phyloP scores from a whole-genome alignment of 768 basidiomycete genomes.

The Phylloporus sp. region DNA sequence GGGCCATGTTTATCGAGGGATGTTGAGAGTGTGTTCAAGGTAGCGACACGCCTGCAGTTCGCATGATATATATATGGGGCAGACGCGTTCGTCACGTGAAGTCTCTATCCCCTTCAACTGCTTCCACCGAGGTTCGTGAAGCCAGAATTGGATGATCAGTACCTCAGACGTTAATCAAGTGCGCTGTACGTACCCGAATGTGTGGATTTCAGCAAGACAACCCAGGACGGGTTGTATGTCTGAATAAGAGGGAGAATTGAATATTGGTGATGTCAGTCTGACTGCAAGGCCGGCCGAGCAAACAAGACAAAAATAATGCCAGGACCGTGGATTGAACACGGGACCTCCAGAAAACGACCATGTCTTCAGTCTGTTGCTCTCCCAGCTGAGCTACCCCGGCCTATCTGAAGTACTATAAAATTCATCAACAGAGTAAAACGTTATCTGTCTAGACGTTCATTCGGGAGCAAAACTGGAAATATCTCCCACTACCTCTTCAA shows the following conservation, averaged over 20 bases:
- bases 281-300: too few relatives aligned
- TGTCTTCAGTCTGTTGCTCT: conserved; percentile 69
- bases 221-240: too few relatives aligned
- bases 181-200: not conserved
- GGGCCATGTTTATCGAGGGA: conserved; percentile 18
- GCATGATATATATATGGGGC: conserved; percentile 17
- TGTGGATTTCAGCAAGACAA: not conserved
- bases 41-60: not conserved
- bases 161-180: not conserved
- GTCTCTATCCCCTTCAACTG: not conserved
- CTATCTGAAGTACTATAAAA: not conserved
- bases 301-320: conserved; percentile 31
- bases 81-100: conserved; percentile 20
- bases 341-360: conserved; percentile 44
- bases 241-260: too few relatives aligned
- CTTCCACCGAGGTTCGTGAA: conserved; percentile 3
- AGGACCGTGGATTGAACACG: conserved; percentile 55
- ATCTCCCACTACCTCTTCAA: conserved; percentile 31
- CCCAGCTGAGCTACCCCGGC: conserved; percentile 73
- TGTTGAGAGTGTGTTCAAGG: not conserved
- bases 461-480: conserved; percentile 22
- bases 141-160: not conserved
- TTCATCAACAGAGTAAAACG: not conserved
- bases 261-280: too few relatives aligned
- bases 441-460: conserved; percentile 6